Evolutionary conservation across 1,139 yeast genomes (phyloP).

Genomic region (Trichomonascaceae sp.): DNA sequence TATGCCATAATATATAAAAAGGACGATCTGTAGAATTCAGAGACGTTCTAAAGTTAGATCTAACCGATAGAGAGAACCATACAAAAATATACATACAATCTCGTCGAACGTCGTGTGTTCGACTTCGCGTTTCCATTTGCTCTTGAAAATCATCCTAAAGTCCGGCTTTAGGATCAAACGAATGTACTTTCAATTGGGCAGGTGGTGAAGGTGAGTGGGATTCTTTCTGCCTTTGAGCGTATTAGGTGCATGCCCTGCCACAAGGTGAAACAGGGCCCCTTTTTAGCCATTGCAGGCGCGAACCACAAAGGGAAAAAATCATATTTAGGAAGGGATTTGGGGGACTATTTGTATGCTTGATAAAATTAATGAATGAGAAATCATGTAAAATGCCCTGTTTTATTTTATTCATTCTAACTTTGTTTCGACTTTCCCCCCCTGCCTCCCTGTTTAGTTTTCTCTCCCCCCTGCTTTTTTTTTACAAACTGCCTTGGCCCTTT

Average conservation of each 20-base stretch:
- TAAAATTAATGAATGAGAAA: too few species aligned
- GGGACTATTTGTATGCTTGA: neutral
- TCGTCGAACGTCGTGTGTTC: constrained; percentile 26
- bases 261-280: neutral
- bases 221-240: neutral
- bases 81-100: constrained; percentile 17
- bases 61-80: neutral
- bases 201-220: too few species aligned
- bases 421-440: too few species aligned
- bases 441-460: too few species aligned
- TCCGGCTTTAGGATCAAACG: neutral
- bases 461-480: neutral
- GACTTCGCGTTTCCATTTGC: constrained; percentile 25
- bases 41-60: constrained; percentile 31
- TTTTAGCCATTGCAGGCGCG: neutral
- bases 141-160: constrained; percentile 16
- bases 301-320: neutral
- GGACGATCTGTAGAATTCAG: constrained; percentile 49
- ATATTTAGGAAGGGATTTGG: neutral
- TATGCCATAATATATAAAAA: constrained; percentile 52
- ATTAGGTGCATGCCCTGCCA: neutral
- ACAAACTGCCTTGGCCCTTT: neutral
- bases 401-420: too few species aligned
- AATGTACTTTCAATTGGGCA: neutral
- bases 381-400: too few species aligned